Base-by-base conservation (phyloP, 345 rosid species). In the Eucalyptus cloeziana region DNA sequence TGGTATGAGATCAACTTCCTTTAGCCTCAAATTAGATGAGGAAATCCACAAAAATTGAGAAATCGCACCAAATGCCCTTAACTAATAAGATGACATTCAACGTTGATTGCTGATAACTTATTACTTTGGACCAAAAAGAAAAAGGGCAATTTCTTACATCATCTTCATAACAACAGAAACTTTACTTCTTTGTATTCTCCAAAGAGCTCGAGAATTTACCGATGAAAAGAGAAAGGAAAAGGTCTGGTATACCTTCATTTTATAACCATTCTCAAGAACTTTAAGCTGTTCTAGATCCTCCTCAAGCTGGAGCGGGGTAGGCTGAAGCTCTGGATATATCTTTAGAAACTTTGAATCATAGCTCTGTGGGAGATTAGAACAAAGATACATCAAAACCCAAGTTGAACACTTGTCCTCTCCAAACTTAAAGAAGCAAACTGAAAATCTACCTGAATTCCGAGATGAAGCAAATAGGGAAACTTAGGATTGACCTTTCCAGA, bases 251-350 rank as follows among this genome's bases (percentile, higher is more conserved):
- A 97, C 99, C 99, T 98, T 98, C 99, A 98, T 98, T 91, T 94
- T 98, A 90, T 96, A 97, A 51, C 99, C 99, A 92, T 98, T 96
- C 91, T 98, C 99, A 67, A 97, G 99, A 88, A 96, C 98, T 94
- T 98, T 98, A 86, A 98, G 97, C 95, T 98, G 99, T 85, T 98
- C 99, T 44, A 98, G 94, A 93, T 98, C 99, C 92, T 98, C 99
- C 91, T 98, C 99, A 83, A 94, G 94, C 92, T 98, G 99, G 90
- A 98, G 91, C 6, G 96, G 99, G 52, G 99, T 97, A 86, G 98
- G 95, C 87, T 89, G 95, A 90, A 98, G 98, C 90, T 95, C 94
- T 33, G 99, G 92, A 91, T 97, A 98, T 90, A 96, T 91, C 93
- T 95, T 94, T 45, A 98, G 93, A 91, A 98, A 98, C 91, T 96